Base-by-base conservation (phyloP, 2,329 filamentous ascomycete genomes). In the Coleophoma crateriformis region DNA sequence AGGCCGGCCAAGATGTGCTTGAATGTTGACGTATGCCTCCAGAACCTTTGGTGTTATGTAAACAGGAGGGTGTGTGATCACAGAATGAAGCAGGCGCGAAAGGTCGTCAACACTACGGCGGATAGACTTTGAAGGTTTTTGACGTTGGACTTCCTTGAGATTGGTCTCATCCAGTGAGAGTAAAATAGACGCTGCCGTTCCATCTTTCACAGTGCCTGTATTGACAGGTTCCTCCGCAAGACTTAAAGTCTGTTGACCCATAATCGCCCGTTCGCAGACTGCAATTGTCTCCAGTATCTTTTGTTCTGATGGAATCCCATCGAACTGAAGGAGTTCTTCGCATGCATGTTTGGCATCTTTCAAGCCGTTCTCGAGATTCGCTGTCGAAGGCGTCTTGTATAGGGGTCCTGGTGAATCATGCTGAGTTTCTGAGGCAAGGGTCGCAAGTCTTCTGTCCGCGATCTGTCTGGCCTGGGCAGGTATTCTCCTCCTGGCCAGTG, bases 21-120 rank as follows among this genome's bases (percentile, higher is more conserved):
- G 90, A 41, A 89, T 81, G 35, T 80, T 75, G 54, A 95, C 84
- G 67, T 96, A 97, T 58, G 79, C 68, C 50, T 79, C 74, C 37
- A 97, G 79, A 33, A 92, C 73, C 32, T 78, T 72, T 8, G 85
- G 81, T 4, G 88, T 87, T 63, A 97, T 87, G 69, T 90, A 88
- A 44, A 96, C 84, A 52, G 85, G 82, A 4, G 86, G 83, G 58
- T 92, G 81, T 44, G 78, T 77, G 51, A 95, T 66, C 49, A 96
- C 78, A 35, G 77, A 72, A 65, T 88, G 87, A n/a, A 86, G 82
- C 7, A 78, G 68, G 46, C 76, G 64, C 19, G 81, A 83, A 49
- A 85, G 73, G 57, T 70, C 71, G 58, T 76, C 69, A 49, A 76
- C 67, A 27, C 61, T 52, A 13, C 37, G 40, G 41, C 59, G 55